Evolutionary conservation across 192 early-diverging fungal species (phyloP).

Genomic region (Paraglomus brasilianum): DNA sequence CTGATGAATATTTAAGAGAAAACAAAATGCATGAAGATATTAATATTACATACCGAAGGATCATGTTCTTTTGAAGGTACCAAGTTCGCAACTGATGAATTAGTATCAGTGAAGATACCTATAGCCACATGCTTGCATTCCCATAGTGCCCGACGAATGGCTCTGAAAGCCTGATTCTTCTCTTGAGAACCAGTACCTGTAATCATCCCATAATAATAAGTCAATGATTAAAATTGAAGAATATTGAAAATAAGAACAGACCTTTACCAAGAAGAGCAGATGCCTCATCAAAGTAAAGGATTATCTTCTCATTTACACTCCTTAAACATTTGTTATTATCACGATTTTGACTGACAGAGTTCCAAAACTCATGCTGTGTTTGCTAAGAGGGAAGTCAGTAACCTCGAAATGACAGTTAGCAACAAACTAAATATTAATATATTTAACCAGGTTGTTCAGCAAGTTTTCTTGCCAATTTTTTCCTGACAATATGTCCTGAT

Average conservation of each 20-base stretch:
- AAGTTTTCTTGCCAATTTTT: not conserved
- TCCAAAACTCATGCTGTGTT: not conserved
- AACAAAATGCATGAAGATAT: not conserved
- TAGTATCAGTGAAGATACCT: conserved; percentile 10
- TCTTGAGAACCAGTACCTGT: conserved; percentile 1
- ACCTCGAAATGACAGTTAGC: not conserved
- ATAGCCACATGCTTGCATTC: not conserved
- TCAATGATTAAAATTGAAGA: not conserved
- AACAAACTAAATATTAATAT: not conserved
- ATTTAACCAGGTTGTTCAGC: not conserved
- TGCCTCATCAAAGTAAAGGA: conserved; percentile 9
- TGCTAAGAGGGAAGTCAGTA: not conserved
- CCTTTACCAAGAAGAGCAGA: not conserved
- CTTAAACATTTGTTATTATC: not conserved
- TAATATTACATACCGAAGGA: conserved; percentile 10
- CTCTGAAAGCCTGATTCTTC: not conserved
- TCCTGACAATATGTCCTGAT: conserved; percentile 7
- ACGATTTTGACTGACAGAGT: not conserved
- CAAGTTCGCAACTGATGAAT: not conserved
- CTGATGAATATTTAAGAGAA: conserved; percentile 9
- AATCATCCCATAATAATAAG: no score
- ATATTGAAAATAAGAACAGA: conserved; percentile 5
- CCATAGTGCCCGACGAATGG: not conserved
- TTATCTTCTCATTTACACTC: not conserved
- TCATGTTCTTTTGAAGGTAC: conserved; percentile 1